Conservation (phyloP, 306 rosid species). For the Quillaja saponaria region DNA sequence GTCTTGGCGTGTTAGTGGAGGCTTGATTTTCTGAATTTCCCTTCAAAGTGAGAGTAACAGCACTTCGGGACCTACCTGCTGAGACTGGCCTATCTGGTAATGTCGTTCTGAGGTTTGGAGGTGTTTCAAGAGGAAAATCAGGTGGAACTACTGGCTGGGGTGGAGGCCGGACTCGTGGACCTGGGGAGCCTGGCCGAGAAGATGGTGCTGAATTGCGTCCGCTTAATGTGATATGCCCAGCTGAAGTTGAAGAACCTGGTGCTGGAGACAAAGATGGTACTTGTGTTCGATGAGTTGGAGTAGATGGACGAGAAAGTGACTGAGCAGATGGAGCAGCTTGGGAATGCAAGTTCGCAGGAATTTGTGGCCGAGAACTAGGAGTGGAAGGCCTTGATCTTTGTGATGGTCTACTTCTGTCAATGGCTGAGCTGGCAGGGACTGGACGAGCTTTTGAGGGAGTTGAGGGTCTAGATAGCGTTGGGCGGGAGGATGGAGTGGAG, state of each 20-base stretch:
- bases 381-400: constrained; percentile 86
- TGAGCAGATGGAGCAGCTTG: constrained; percentile 58
- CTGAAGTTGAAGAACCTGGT: constrained; percentile 49
- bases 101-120: constrained; percentile 92
- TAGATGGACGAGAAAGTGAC: constrained; percentile 76
- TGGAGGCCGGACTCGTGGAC: constrained; percentile 72
- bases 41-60: constrained; percentile 43
- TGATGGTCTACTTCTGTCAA: constrained; percentile 63
- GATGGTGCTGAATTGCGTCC: constrained; percentile 73
- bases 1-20: constrained; percentile 51
- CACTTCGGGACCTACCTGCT: constrained; percentile 90
- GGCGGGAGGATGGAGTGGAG: constrained; percentile 82
- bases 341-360: constrained; percentile 82
- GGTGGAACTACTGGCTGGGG: constrained; percentile 86
- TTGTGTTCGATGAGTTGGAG: constrained; percentile 76
- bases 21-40: constrained; percentile 63
- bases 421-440: constrained; percentile 47
- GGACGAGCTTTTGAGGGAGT: constrained; percentile 85
- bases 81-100: constrained; percentile 94
- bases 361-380: constrained; percentile 90
- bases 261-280: constrained; percentile 60
- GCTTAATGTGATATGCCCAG: constrained; percentile 49
- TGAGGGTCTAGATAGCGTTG: constrained; percentile 60
- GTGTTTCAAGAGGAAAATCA: constrained; percentile 89
- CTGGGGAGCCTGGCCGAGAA: constrained; percentile 88